phyloP scores from a whole-genome alignment of 108 stramenopile genomes.

The Discostella pseudostelligera region DNA sequence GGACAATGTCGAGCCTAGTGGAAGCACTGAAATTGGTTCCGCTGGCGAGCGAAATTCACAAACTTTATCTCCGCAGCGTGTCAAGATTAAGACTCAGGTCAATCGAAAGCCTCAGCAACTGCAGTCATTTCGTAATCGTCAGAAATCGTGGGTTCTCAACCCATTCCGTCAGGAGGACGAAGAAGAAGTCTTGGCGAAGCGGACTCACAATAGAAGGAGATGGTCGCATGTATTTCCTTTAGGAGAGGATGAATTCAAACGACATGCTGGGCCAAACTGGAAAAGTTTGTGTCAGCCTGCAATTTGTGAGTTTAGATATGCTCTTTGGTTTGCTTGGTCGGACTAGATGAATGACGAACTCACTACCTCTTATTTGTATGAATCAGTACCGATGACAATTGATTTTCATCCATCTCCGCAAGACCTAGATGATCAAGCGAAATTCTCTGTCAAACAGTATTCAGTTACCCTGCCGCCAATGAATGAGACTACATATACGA shows the following conservation, averaged over 20 bases:
- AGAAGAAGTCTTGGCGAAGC: conserved; percentile 82
- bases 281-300: conserved; percentile 95
- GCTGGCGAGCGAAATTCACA: conserved; percentile 3
- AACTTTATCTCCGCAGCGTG: conserved; percentile 15
- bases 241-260: conserved; percentile 82
- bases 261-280: conserved; percentile 92
- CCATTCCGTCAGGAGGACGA: conserved; percentile 93
- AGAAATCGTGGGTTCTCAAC: conserved; percentile 75
- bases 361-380: not conserved
- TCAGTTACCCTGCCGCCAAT: conserved; percentile 72
- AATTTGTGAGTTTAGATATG: conserved; percentile 46
- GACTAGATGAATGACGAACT: not conserved
- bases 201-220: conserved; percentile 94
- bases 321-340: not conserved
- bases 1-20: not conserved
- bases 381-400: conserved; percentile 86
- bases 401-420: conserved; percentile 92
- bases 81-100: conserved; percentile 15
- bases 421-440: conserved; percentile 66
- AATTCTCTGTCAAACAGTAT: conserved; percentile 74
- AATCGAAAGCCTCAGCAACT: conserved; percentile 29
- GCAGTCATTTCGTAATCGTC: conserved; percentile 33
- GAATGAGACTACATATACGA: conserved; percentile 69
- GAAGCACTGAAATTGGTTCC: conserved; percentile 2
- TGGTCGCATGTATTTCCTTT: conserved; percentile 96